A percentile compares a stretch with the other conserved stretches of the same genome.
Conservation (phyloP, 202 grass and related monocot genomes). For the Zizania palustris region DNA sequence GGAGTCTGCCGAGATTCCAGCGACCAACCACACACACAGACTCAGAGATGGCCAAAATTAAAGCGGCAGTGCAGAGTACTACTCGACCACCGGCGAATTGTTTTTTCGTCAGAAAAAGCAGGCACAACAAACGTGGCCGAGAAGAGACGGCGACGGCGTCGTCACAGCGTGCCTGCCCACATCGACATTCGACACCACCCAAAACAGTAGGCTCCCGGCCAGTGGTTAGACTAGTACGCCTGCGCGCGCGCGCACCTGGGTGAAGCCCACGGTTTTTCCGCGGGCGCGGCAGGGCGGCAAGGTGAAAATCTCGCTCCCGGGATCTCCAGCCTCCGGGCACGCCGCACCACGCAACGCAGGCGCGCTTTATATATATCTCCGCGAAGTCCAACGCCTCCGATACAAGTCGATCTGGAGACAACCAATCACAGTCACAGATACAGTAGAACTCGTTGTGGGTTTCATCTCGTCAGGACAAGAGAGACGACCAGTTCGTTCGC, state of each 20-base stretch:
- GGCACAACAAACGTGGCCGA: neutral
- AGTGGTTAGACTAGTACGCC: neutral
- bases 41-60: too few relatives aligned
- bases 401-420: too few relatives aligned
- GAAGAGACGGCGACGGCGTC: neutral
- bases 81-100: neutral
- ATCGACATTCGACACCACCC: neutral
- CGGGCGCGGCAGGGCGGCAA: neutral
- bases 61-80: too few relatives aligned
- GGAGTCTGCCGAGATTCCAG: neutral
- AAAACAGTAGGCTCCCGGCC: neutral
- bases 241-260: neutral
- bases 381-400: neutral
- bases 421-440: too few relatives aligned
- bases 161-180: neutral
- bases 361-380: constrained; percentile 3
- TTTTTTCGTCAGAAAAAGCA: neutral
- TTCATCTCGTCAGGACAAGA: neutral
- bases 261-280: constrained; percentile 40
- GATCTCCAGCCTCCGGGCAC: neutral
- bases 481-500: neutral
- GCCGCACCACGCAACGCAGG: constrained; percentile 17
- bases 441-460: neutral
- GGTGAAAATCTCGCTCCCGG: neutral
- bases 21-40: neutral